A percentile compares a stretch with the other conserved stretches of the same genome.
Conservation (phyloP, 2,329 filamentous ascomycete species). For the Fusarium xylarioides region DNA sequence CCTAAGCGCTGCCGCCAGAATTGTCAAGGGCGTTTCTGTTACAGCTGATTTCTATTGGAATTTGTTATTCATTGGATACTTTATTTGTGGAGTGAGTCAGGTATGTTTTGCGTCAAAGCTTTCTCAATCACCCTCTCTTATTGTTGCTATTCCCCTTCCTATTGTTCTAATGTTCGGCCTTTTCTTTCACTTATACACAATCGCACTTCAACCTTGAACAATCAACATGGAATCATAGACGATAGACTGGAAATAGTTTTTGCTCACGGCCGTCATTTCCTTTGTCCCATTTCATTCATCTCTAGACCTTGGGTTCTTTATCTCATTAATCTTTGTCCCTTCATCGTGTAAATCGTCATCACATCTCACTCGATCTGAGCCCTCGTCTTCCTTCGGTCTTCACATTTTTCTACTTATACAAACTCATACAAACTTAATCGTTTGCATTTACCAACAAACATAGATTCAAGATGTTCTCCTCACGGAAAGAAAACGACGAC, state of each 20-base stretch:
- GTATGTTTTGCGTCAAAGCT: slow-evolving; percentile 26
- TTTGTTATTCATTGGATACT: slow-evolving; percentile 33
- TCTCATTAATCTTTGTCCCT: slow-evolving; percentile 27
- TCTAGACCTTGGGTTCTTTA: slow-evolving; percentile 14
- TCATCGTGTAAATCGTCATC: slow-evolving; percentile 18
- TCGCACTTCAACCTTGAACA: slow-evolving; percentile 21
- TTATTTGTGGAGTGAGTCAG: slow-evolving; percentile 37
- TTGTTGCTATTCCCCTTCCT: slow-evolving; percentile 36
- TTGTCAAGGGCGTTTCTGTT: slow-evolving; percentile 29
- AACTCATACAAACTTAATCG: slow-evolving; percentile 11
- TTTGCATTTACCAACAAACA: slow-evolving; percentile 41
- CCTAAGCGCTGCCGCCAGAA: slow-evolving; percentile 42
- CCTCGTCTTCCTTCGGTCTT: slow-evolving; percentile 12
- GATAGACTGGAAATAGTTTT: slow-evolving; percentile 27
- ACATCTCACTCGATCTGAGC: neutral
- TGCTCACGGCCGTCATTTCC: slow-evolving; percentile 27
- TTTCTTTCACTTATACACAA: slow-evolving; percentile 22
- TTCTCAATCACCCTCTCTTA: slow-evolving; percentile 37
- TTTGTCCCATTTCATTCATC: slow-evolving; percentile 34
- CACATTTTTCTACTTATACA: slow-evolving; percentile 7
- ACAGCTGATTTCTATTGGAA: slow-evolving; percentile 18
- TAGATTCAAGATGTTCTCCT: slow-evolving; percentile 51
- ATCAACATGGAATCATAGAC: slow-evolving; percentile 42
- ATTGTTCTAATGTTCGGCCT: slow-evolving; percentile 30
- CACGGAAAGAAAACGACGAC: slow-evolving; percentile 46